Conservation (phyloP, 2,329 filamentous ascomycete genomes). For the Hypomyces rosellus region DNA sequence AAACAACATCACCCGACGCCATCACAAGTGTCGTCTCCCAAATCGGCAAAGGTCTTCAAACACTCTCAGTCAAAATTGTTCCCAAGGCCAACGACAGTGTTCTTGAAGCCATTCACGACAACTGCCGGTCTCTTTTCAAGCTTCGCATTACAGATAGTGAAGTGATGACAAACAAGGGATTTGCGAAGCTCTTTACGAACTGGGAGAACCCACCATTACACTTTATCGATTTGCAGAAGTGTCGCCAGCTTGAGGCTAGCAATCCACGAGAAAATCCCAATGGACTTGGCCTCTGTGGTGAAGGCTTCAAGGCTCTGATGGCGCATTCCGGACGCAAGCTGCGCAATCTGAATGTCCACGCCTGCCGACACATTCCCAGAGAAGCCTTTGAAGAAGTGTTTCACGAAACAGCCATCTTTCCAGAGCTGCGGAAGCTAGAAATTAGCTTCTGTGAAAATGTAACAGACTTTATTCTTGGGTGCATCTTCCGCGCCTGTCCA, state of each 20-base stretch:
- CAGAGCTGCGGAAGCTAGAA: slow-evolving; percentile 64
- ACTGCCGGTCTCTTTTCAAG: slow-evolving; percentile 64
- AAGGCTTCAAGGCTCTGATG: slow-evolving; percentile 78
- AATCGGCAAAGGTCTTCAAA: slow-evolving; percentile 62
- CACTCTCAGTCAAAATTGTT: slow-evolving; percentile 70
- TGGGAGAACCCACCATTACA: slow-evolving; percentile 70
- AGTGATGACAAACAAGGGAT: slow-evolving; percentile 67
- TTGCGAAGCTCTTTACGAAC: slow-evolving; percentile 62
- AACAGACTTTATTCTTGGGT: slow-evolving; percentile 57
- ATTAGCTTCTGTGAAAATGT: slow-evolving; percentile 68
- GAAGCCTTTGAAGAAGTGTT: slow-evolving; percentile 72
- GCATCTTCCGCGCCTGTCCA: slow-evolving; percentile 59
- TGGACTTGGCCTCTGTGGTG: slow-evolving; percentile 65
- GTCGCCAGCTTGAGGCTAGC: slow-evolving; percentile 67
- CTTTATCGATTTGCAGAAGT: slow-evolving; percentile 69
- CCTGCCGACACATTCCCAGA: slow-evolving; percentile 73
- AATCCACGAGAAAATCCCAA: slow-evolving; percentile 60
- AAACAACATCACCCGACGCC: slow-evolving; percentile 47
- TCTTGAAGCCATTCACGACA: slow-evolving; percentile 62
- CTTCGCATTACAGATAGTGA: slow-evolving; percentile 77
- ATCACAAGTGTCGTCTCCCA: slow-evolving; percentile 55
- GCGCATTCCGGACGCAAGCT: slow-evolving; percentile 66
- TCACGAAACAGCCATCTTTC: slow-evolving; percentile 52
- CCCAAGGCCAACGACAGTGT: slow-evolving; percentile 60
- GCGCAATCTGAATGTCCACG: slow-evolving; percentile 67